Conservation (phyloP, 257 asterid genomes). For the Verbena officinalis region DNA sequence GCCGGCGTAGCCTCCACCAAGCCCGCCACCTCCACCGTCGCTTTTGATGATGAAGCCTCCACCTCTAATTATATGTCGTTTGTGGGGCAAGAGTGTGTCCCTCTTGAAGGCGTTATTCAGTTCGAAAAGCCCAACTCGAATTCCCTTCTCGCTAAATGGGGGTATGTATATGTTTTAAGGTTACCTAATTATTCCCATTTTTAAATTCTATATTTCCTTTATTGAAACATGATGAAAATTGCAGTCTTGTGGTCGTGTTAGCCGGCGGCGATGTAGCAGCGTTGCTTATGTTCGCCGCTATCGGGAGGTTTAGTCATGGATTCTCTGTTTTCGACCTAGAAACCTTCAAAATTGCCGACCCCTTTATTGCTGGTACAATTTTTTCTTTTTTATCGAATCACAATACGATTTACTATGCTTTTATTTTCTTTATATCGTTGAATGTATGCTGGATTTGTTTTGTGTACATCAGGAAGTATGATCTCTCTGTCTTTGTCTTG, state of each 20-base stretch:
- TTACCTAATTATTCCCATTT: not conserved
- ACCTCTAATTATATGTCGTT: slow-evolving; percentile 34
- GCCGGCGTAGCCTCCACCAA: slow-evolving; percentile 31
- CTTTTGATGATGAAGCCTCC: no score
- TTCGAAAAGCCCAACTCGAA: slow-evolving; percentile 50
- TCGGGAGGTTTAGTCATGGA: slow-evolving; percentile 76
- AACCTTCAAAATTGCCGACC: slow-evolving; percentile 70
- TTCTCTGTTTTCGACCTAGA: slow-evolving; percentile 60
- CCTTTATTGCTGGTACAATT: slow-evolving; percentile 74
- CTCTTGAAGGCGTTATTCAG: slow-evolving; percentile 71
- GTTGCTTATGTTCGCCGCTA: slow-evolving; percentile 61
- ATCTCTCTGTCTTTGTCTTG: not conserved
- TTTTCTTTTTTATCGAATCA: no score
- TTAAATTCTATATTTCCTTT: not conserved
- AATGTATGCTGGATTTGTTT: no score
- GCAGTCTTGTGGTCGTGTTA: slow-evolving; percentile 57
- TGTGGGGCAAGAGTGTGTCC: slow-evolving; percentile 46
- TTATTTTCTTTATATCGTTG: no score
- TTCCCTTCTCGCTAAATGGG: slow-evolving; percentile 51
- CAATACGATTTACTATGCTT: no score
- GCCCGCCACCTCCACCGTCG: slow-evolving; percentile 19
- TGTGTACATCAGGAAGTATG: no score
- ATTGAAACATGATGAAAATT: slow-evolving; percentile 19
- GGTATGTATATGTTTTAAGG: slow-evolving; percentile 34
- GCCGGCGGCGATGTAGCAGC: slow-evolving; percentile 78